phyloP scores from a whole-genome alignment of 495 filamentous ascomycete genomes.

The Haplographium delicatum region DNA sequence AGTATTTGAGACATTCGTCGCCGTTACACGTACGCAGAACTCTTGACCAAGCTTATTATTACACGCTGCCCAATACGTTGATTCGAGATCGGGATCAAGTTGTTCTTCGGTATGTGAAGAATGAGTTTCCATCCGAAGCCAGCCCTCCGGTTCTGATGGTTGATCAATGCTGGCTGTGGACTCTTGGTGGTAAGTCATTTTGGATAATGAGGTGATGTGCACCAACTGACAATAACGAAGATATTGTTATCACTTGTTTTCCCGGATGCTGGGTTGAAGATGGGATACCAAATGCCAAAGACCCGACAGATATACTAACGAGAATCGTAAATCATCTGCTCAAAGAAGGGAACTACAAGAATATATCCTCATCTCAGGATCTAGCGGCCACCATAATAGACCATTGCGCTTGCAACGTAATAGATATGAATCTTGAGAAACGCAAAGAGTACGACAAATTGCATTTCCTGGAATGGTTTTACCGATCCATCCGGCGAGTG shows the following conservation, averaged over 20 bases:
- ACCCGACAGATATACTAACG: too few species aligned
- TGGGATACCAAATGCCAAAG: too few species aligned
- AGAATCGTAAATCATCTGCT: too few species aligned
- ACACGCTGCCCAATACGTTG: background rate
- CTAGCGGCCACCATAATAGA: too few species aligned
- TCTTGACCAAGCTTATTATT: background rate
- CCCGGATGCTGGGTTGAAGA: background rate
- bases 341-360: too few species aligned
- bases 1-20: background rate
- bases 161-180: conserved; percentile 1
- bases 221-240: background rate
- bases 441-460: too few species aligned
- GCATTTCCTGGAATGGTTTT: too few species aligned
- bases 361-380: too few species aligned
- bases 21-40: background rate
- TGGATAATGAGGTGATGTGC: background rate
- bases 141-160: background rate
- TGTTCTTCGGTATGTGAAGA: background rate
- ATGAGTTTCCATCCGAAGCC: background rate
- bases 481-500: too few species aligned
- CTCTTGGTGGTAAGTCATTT: background rate
- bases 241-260: background rate
- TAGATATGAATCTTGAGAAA: too few species aligned
- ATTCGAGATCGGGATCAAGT: background rate
- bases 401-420: too few species aligned